Evolutionary conservation across 345 rosid genomes (phyloP).

Genomic region (Syzygium aromaticum): DNA sequence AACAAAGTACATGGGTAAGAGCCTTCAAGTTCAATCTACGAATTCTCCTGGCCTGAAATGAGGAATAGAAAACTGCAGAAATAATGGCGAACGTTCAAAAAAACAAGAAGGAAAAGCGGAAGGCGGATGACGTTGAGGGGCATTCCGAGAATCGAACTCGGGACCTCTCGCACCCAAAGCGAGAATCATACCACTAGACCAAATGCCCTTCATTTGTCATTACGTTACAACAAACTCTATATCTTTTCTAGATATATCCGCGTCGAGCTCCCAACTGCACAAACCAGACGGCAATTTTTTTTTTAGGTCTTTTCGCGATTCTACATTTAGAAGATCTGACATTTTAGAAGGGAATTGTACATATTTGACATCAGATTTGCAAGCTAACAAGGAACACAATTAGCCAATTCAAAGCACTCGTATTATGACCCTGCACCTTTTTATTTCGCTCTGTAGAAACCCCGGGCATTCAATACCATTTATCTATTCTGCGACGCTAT

Average conservation of each 20-base stretch:
- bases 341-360: not conserved
- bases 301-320: not conserved
- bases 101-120: not conserved
- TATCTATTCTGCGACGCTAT: not conserved
- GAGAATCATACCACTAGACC: slow-evolving; percentile 23
- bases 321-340: not conserved
- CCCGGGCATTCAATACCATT: not conserved
- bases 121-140: slow-evolving; percentile 13
- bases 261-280: too few relatives aligned
- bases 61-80: not conserved
- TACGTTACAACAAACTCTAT: too few relatives aligned
- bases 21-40: not conserved
- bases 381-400: not conserved
- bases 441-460: not conserved
- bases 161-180: slow-evolving; percentile 98
- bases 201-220: not conserved
- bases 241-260: accelerated
- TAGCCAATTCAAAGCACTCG: not conserved
- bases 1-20: not conserved
- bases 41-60: not conserved
- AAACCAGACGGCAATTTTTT: too few relatives aligned
- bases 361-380: not conserved
- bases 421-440: not conserved
- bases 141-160: slow-evolving; percentile 84
- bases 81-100: not conserved